Base-by-base conservation (phyloP, 805 yeast species). In the Ogataea paraovalis region DNA sequence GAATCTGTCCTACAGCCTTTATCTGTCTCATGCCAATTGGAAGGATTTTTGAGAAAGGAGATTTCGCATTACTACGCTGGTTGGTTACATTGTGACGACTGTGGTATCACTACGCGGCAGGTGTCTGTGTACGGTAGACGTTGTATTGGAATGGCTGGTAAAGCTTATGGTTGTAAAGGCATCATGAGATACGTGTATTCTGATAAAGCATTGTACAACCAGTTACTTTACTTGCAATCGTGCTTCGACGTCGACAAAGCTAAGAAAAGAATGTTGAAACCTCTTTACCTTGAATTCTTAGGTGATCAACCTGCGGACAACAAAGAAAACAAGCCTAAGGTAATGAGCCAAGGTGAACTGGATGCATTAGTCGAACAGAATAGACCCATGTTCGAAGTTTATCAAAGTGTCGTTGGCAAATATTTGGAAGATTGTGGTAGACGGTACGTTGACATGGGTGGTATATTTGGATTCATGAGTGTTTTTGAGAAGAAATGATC, bases 101-200 rank as follows among this genome's bases (percentile, higher is more conserved):
- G 98, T 69, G 87, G 86, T 2, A 72, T 79, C 45, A 74, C 74
- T 14, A 91, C 97, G 0, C 75, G 96, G 52, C 96, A 91, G 61
- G 76, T 94, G 21, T 81, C 91, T 19, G 97, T 91, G 3, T 89
- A 87, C 60, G 98, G 98, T 45, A 80, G 83, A 56, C 76, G 92
- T 55, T 90, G 98, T 65, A 73, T 89, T 49, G 85, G 87, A 38
- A 65, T 65, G 48, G 76, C 75, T 58, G 87, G 87, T 2, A 74
- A 70, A 38, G 80, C 83, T 1, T 75, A 71, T 53, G 81, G 80
- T 19, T 82, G 87, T 60, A 85, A 87, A 58, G 97, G 98, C 34
- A 79, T 85, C 10, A 85, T 90, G 89, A 72, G 79, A 49, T 86
- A 82, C 65, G 76, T 75, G 48, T 94, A 87, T 63, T 73, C 82